Evolutionary conservation across 805 yeast genomes (phyloP).

Genomic region (Yarrowia phangngaensis): DNA sequence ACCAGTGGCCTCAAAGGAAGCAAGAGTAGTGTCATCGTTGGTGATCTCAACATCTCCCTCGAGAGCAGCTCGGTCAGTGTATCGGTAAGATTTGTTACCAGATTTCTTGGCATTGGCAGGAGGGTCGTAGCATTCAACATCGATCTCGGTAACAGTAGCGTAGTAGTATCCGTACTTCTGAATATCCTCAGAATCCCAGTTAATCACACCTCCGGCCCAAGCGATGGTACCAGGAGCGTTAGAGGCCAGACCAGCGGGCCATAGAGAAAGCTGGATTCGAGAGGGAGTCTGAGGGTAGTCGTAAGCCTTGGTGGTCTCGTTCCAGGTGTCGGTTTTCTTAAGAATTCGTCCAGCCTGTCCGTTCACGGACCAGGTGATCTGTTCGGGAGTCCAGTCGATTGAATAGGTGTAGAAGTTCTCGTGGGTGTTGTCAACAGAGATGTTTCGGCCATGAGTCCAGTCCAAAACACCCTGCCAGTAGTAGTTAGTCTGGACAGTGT

Average conservation of each 20-base stretch:
- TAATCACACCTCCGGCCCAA: slow-evolving; percentile 84
- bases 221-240: slow-evolving; percentile 60
- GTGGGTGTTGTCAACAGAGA: slow-evolving; percentile 52
- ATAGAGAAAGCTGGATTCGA: slow-evolving; percentile 62
- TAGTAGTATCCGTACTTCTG: slow-evolving; percentile 76
- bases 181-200: slow-evolving; percentile 79
- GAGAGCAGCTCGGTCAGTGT: slow-evolving; percentile 47
- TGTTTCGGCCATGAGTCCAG: slow-evolving; percentile 55
- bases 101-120: slow-evolving; percentile 52
- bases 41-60: slow-evolving; percentile 56
- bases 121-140: slow-evolving; percentile 66
- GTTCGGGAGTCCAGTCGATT: slow-evolving; percentile 77
- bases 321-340: slow-evolving; percentile 51
- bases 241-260: slow-evolving; percentile 52
- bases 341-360: slow-evolving; percentile 65
- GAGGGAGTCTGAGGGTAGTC: slow-evolving; percentile 92
- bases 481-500: slow-evolving; percentile 69
- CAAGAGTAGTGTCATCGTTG: slow-evolving; percentile 58
- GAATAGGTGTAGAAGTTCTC: slow-evolving; percentile 69
- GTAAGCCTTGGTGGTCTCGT: slow-evolving; percentile 55
- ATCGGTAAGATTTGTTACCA: slow-evolving; percentile 53
- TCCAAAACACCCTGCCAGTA: slow-evolving; percentile 71
- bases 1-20: slow-evolving; percentile 62
- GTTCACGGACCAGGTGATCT: slow-evolving; percentile 67
- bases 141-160: slow-evolving; percentile 56